Percentiles rank a stretch among this genome's conserved stretches.
Conservation (phyloP, 805 yeast genomes). For the Sporopachydermia quercuum region DNA sequence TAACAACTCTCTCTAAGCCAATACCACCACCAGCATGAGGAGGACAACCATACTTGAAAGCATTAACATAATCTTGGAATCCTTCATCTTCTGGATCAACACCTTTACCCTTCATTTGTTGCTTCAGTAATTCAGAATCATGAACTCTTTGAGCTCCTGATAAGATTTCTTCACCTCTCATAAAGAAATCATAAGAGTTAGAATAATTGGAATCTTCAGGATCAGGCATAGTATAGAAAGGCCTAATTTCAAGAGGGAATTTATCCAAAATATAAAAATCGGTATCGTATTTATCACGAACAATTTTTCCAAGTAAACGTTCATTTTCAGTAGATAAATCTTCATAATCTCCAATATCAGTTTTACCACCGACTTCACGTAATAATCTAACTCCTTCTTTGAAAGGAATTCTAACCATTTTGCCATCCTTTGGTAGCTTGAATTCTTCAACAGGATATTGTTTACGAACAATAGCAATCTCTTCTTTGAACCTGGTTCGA, state of each 20-base stretch:
- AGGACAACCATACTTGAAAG: constrained; percentile 88
- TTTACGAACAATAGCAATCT: constrained; percentile 78
- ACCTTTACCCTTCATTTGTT: constrained; percentile 74
- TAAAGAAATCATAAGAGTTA: constrained; percentile 97
- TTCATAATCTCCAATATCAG: constrained; percentile 63
- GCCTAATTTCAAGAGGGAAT: constrained; percentile 93
- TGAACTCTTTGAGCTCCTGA: constrained; percentile 99
- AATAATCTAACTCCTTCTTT: constrained; percentile 83
- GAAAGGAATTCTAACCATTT: constrained; percentile 81
- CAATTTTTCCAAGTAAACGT: constrained; percentile 79
- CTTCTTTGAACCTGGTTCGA: constrained; percentile 62
- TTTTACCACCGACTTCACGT: constrained; percentile 73
- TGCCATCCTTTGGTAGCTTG: constrained; percentile 83
- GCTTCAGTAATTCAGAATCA: constrained; percentile 67
- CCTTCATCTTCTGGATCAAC: constrained; percentile 75
- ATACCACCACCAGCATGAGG: constrained; percentile 99
- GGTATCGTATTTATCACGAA: constrained; percentile 88
- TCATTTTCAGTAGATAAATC: constrained; percentile 92
- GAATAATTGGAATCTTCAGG: constrained; percentile 84
- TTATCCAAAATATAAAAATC: constrained; percentile 97
- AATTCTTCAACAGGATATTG: constrained; percentile 98
- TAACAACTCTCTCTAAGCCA: constrained; percentile 95
- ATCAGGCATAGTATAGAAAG: constrained; percentile 99
- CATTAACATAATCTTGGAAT: constrained; percentile 78
- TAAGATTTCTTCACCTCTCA: constrained; percentile 98